These are phyloP conservation scores for Apophysomyces trapeziformis DNA, from an alignment of 371 early-diverging fungal genomes.

Conservation along the genomic window DNA sequence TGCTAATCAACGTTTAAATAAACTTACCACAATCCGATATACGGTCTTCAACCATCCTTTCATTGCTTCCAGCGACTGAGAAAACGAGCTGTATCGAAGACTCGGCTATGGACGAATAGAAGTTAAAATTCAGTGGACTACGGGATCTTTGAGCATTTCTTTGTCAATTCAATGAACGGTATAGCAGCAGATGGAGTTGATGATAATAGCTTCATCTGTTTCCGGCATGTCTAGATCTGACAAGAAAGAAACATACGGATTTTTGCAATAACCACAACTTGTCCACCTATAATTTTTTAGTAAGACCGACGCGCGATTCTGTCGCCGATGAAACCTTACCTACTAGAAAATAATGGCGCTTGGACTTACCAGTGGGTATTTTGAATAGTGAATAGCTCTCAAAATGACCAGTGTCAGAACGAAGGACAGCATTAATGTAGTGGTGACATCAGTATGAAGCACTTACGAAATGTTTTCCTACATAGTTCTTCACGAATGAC, in stretches of 20 bases:
- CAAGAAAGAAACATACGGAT: not conserved
- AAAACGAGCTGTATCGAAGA: too few relatives aligned
- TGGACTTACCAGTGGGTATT: conserved; percentile 42
- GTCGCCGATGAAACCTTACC: conserved; percentile 22
- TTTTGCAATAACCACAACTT: conserved; percentile 2
- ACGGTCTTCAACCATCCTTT: too few relatives aligned
- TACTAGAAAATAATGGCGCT: conserved; percentile 29
- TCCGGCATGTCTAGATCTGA: not conserved
- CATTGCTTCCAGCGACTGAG: too few relatives aligned
- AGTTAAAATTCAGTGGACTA: too few relatives aligned
- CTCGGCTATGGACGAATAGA: too few relatives aligned
- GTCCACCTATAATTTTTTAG: not conserved
- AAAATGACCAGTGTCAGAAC: conserved; percentile 35
- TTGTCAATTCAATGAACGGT: too few relatives aligned
- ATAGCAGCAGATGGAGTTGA: too few relatives aligned
- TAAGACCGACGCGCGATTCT: conserved; percentile 3
- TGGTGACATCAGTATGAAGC: not conserved
- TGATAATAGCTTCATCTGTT: too few relatives aligned
- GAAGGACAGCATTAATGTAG: conserved; percentile 14
- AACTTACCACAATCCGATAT: too few relatives aligned
- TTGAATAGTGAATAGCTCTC: conserved; percentile 29
- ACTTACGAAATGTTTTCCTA: conserved; percentile 5
- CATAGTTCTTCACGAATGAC: not conserved
- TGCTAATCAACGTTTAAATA: too few relatives aligned
- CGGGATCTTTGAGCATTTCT: too few relatives aligned